A percentile compares a stretch with the other conserved stretches of the same genome.
Conservation (phyloP, 495 filamentous ascomycete genomes). For the Neurospora intermedia region DNA sequence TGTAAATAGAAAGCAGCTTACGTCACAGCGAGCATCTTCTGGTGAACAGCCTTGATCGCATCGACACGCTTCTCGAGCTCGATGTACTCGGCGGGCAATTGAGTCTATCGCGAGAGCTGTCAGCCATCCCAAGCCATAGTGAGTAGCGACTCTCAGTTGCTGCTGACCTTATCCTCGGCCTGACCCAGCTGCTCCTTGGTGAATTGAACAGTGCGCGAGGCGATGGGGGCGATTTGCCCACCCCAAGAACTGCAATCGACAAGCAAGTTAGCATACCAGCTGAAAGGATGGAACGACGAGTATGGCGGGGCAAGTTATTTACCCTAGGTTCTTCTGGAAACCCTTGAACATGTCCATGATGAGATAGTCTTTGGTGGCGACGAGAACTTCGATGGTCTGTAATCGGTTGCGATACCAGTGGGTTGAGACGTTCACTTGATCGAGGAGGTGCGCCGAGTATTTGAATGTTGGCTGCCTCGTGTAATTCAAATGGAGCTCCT, state of each 20-base stretch:
- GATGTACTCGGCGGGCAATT: slow-evolving; percentile 94
- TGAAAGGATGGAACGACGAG: background rate
- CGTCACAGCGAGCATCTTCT: slow-evolving; percentile 95
- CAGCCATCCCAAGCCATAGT: slow-evolving; percentile 5
- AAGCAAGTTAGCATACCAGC: background rate
- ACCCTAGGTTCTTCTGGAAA: slow-evolving; percentile 25
- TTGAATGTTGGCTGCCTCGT: background rate
- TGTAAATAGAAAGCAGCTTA: slow-evolving; percentile 37
- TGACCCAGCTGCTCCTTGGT: slow-evolving; percentile 95
- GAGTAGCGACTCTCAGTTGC: background rate
- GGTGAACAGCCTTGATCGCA: slow-evolving; percentile 91
- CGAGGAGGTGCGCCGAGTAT: slow-evolving; percentile 1
- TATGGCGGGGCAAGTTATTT: background rate
- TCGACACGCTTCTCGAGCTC: slow-evolving; percentile 98
- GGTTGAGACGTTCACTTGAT: background rate
- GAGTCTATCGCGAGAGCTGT: slow-evolving; percentile 46
- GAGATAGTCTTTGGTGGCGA: background rate
- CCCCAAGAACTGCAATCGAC: slow-evolving; percentile 29
- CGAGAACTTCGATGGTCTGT: background rate
- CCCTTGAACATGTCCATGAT: slow-evolving; percentile 28
- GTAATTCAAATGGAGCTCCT: background rate
- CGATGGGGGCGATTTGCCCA: slow-evolving; percentile 70
- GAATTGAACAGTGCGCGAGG: slow-evolving; percentile 88
- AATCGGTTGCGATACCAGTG: background rate
- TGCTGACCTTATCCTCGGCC: slow-evolving; percentile 77